Evolutionary conservation across 805 yeast species (phyloP).

Genomic region (Cyberlindnera japonica): DNA sequence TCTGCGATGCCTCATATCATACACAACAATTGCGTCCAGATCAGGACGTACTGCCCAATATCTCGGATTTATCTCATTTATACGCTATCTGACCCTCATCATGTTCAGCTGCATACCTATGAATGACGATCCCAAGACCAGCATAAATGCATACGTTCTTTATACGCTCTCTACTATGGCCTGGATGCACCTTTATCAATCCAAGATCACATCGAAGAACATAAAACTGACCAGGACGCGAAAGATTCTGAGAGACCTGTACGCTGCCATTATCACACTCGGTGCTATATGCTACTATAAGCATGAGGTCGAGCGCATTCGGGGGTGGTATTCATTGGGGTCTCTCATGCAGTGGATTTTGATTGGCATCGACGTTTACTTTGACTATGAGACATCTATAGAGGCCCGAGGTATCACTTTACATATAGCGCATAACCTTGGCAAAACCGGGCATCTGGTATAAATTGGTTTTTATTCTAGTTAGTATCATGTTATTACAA

Average conservation of each 20-base stretch:
- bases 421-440: neutral
- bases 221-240: conserved; percentile 6
- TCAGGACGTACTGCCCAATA: neutral
- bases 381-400: conserved; percentile 1
- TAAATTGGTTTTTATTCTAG: neutral
- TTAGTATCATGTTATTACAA: too few species aligned
- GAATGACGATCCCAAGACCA: conserved; percentile 1
- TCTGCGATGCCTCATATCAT: neutral
- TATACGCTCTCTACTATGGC: conserved; percentile 3
- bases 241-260: conserved; percentile 2
- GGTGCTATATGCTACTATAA: conserved; percentile 6
- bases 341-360: conserved; percentile 8
- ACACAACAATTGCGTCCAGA: neutral
- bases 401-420: conserved; percentile 7
- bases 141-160: conserved; percentile 3
- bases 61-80: neutral
- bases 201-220: conserved; percentile 6
- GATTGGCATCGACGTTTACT: conserved; percentile 5
- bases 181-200: conserved; percentile 4
- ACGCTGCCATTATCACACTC: neutral
- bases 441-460: conserved; percentile 2
- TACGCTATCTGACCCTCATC: conserved; percentile 2
- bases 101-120: conserved; percentile 7
- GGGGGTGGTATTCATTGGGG: conserved; percentile 10
- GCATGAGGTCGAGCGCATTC: conserved; percentile 7